Conservation (phyloP, 257 asterid genomes). For the Verbascum thapsus region DNA sequence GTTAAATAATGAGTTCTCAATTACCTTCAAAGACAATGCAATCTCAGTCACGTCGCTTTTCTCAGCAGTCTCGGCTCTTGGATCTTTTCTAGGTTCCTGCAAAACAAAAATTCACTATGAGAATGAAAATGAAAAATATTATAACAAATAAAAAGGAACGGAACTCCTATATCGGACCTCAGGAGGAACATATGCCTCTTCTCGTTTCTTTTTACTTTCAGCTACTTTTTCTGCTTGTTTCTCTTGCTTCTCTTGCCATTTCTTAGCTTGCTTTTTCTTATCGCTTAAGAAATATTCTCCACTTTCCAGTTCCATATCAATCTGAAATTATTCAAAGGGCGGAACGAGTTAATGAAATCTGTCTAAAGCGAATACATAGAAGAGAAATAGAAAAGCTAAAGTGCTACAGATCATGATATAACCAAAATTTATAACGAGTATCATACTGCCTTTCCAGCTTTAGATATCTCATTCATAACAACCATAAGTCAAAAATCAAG, state of each 20-base stretch:
- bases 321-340: slow-evolving; percentile 34
- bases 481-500: background rate
- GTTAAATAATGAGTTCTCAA: background rate
- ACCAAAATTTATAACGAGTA: background rate
- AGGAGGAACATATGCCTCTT: slow-evolving; percentile 83
- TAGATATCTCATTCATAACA: background rate
- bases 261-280: slow-evolving; percentile 72
- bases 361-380: background rate
- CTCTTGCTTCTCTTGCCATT: slow-evolving; percentile 89
- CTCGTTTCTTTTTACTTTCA: slow-evolving; percentile 76
- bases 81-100: slow-evolving; percentile 60
- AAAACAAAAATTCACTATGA: slow-evolving; percentile 15
- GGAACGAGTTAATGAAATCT: background rate
- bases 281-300: slow-evolving; percentile 89
- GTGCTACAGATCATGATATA: background rate
- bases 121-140: background rate
- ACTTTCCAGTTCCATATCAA: slow-evolving; percentile 83
- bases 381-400: background rate
- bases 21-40: slow-evolving; percentile 73
- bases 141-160: slow-evolving; percentile 5
- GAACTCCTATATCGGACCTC: slow-evolving; percentile 52
- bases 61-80: slow-evolving; percentile 31
- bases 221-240: slow-evolving; percentile 79
- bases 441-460: background rate
- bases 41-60: slow-evolving; percentile 56